phyloP scores from a whole-genome alignment of 306 rosid genomes.

The Gastrolobium bilobum region DNA sequence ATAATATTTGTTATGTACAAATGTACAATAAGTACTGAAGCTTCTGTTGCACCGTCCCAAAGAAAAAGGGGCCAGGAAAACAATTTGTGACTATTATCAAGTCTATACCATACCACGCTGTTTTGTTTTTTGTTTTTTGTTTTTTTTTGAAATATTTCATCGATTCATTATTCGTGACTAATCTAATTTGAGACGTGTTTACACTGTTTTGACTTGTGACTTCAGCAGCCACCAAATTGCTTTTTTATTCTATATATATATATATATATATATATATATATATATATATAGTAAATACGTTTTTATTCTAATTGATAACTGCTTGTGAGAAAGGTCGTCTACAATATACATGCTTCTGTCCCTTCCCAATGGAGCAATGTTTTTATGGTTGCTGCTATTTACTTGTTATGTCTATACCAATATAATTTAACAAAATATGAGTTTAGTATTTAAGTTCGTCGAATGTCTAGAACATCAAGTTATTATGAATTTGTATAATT shows the following conservation, averaged over 20 bases:
- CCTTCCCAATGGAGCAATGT: constrained; percentile 3
- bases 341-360: background rate
- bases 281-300: too few species aligned
- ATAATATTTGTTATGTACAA: too few species aligned
- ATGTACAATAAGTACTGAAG: too few species aligned
- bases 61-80: too few species aligned
- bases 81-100: background rate
- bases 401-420: background rate
- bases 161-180: too few species aligned
- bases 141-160: too few species aligned
- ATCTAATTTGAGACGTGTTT: too few species aligned
- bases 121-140: too few species aligned
- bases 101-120: background rate
- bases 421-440: background rate
- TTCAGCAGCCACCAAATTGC: background rate
- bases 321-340: background rate
- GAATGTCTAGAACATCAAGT: background rate
- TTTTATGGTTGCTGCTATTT: constrained; percentile 15
- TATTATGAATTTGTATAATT: background rate
- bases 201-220: background rate
- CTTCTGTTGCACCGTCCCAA: too few species aligned
- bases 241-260: too few species aligned
- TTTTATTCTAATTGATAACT: background rate
- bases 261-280: too few species aligned
- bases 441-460: background rate